Evolutionary conservation across 768 basidiomycete genomes (phyloP), one percentile per base, ranked within the genome.

Genomic region (Lentinula boryana): DNA sequence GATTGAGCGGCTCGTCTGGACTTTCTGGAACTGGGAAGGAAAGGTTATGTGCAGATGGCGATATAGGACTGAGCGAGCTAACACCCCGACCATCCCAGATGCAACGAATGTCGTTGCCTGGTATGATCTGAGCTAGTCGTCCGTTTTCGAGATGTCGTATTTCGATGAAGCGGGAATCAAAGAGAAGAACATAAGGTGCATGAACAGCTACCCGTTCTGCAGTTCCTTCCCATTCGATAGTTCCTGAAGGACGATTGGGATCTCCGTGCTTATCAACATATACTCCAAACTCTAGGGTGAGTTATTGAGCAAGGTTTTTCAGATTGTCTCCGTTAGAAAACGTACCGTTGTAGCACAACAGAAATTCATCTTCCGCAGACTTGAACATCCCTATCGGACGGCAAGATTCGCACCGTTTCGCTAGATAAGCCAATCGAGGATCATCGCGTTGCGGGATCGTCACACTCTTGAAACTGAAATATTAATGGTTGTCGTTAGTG

Each of bases 171-270:
- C 90, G 87, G 8, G 85, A 80, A 69, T 95, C 93, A 70, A 96
- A 93, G 51, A 95, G 83, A 46, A 95, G 79, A 51, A 98, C 78
- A 68, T 94, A 94, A 1, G 94, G 95, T 49, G 88, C 84, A 69
- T 95, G 94, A 75, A 92, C 87, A 1, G 93, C 93, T 23, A 92
- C 92, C 35, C 86, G 86, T 64, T 95, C 92, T 0, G 92, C 93
- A 0, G 84, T 88, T 16, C 94, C 93, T 71, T 98, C 95, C 93
- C 94, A 98, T 71, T 98, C 95, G 59, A 97, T 89, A 4, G 86
- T 86, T 18, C 84, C 82, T 16, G 81, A 76, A 5, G 75, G 66
- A 33, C 92, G 85, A 65, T 86, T 90, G 1, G 92, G 91, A 59
- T 89, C 86, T n/a, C 95, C 95, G 61, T 94, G 91, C 40, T 91